Base-by-base conservation (phyloP, 345 rosid genomes). In the Boechera divaricarpa region DNA sequence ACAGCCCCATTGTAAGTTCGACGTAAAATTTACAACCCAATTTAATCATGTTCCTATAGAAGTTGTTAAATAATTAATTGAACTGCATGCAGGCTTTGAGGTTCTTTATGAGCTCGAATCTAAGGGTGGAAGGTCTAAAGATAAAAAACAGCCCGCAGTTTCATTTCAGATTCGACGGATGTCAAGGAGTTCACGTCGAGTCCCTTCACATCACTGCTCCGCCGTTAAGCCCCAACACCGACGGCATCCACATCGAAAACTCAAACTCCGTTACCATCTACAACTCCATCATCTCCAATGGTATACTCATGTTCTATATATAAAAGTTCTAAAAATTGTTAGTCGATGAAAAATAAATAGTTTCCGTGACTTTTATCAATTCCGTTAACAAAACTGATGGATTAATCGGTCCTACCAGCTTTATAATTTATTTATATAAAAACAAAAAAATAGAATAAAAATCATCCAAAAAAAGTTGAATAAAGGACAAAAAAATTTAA, bases 221-320 rank as follows among this genome's bases (percentile, higher is more conserved):
- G 24, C 81, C 82, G 47, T 67, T 83, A 29, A 92, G 98, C 74
- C 99, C 99, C 18, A 95, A 95, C 81, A 92, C 99, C 0, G 97
- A 95, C 41, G 99, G 99, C 42, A 88, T 92, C 75, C 99, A 92
- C 75, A 81, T 95, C 1, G 97, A 92, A 74, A 83, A 83, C 75
- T 75, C 91, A 4, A 81, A 82, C 59, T 59, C 72, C 60, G 96
- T 95, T 13, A 80, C 81, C 69, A 88, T 95, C 71, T 87, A 95
- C 79, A 84, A 92, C 74, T 90, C 99, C 36, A 74, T 88, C n/a
- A 84, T 95, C 73, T 88, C 99, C 54, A 92, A 86, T 56, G 98
- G 99, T 95, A 80, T 29, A 10, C 21, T 32, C 8, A 21, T 35
- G 38, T 5, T 8, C 11, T 10, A 18, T 32, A 4, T 16, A 32